Conservation (phyloP, 228 moss, liverwort and hornwort species). For the Sphagnum magellanicum region DNA sequence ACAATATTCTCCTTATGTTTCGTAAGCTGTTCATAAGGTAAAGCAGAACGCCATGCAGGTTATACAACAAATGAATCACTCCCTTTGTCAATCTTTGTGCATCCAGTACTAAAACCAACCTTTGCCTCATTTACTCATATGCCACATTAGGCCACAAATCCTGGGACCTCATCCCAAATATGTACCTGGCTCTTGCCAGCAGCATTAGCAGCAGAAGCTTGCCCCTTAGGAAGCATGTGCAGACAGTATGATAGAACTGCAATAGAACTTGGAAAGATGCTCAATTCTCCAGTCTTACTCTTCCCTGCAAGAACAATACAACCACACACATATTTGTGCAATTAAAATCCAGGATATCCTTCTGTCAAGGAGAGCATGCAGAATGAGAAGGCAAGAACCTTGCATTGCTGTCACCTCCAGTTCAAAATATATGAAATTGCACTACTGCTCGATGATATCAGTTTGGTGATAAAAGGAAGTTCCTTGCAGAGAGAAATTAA, state of each 20-base stretch:
- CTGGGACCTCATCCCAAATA: too few species aligned
- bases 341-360: neutral
- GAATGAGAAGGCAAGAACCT: neutral
- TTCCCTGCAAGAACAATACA: conserved; percentile 38
- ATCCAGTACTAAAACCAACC: too few species aligned
- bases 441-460: too few species aligned
- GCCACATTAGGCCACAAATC: too few species aligned
- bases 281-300: conserved; percentile 71
- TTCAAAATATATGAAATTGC: too few species aligned
- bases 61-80: neutral
- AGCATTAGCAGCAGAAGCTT: conserved; percentile 35
- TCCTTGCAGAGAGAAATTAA: too few species aligned
- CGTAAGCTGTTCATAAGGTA: neutral
- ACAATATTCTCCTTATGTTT: conserved; percentile 50
- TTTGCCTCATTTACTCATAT: too few species aligned
- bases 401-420: neutral
- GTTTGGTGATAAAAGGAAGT: too few species aligned
- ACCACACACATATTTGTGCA: neutral
- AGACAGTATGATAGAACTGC: conserved; percentile 83
- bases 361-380: neutral
- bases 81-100: neutral
- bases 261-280: conserved; percentile 69
- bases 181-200: too few species aligned
- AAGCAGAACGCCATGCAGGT: neutral
- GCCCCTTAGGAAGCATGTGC: conserved; percentile 85